Evolutionary conservation across 2,329 filamentous ascomycete genomes (phyloP), one percentile per base, ranked within the genome.

Genomic region (Alternaria brassicae): DNA sequence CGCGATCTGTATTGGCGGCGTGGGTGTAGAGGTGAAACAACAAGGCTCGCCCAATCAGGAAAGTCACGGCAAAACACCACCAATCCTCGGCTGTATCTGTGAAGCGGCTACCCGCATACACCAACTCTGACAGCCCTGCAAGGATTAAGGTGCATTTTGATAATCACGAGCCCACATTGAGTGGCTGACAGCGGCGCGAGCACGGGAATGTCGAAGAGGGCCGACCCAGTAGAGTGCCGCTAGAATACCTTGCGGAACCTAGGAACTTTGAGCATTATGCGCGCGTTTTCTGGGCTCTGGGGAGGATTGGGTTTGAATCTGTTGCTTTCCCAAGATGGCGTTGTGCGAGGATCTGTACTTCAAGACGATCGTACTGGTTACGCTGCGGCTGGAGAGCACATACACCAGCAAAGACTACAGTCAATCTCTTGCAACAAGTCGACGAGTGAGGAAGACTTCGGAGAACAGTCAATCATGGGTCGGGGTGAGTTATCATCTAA

Each of bases 381-480:
- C 42, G 40, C 51, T 36, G 25, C 30, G 4, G 23, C 27, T 39
- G 48, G 42, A 30, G 37, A 44, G 12, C 40, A n/a, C 17, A 32
- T 32, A 25, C 23, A 51, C 17, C 61, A 60, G 28, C 53, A 56
- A n/a, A 39, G 17, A 2, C 39, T 63, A 10, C 49, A 41, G 37
- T 19, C 45, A 17, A 30, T n/a, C 27, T 12, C 12, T 40, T 58
- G 19, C 30, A 28, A 52, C 37, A 32, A 19, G 10, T 21, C 30
- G 9, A 23, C 3, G 5, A 48, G 17, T 34, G 9, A 30, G 28
- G 25, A 53, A 27, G 45, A 56, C 4, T 28, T n/a, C 6, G 25
- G 52, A 53, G 56, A 60, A 25, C 19, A 42, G 2, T 60, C 57
- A 19, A 69, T 52, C 21, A 75, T 74, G 71, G 69, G 70, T 59